phyloP scores from a whole-genome alignment of 345 rosid genomes.

The Hibiscus tridactylites region DNA sequence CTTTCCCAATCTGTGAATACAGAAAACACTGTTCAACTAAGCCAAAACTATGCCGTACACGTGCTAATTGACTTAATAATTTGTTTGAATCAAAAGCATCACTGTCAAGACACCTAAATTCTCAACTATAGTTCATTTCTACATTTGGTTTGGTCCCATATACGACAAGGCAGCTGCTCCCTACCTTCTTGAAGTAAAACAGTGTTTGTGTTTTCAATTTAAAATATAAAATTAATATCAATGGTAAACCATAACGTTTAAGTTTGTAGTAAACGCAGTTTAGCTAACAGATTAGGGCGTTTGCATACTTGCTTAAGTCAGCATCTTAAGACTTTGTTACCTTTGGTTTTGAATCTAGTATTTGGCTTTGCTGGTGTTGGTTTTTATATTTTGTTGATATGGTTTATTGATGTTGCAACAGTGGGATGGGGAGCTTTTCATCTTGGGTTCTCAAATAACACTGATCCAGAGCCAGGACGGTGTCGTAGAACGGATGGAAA shows the following conservation, averaged over 20 bases:
- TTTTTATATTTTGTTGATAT: not conserved
- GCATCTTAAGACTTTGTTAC: not conserved
- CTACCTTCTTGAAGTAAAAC: not conserved
- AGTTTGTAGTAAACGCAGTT: not conserved
- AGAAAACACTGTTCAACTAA: no score
- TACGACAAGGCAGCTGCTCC: not conserved
- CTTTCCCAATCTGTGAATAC: no score
- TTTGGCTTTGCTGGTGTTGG: not conserved
- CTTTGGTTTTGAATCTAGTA: not conserved
- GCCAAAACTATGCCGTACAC: no score
- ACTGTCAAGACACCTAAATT: not conserved
- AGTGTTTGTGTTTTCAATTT: not conserved
- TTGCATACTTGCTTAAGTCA: not conserved
- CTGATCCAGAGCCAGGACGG: constrained; percentile 93
- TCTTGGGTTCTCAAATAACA: constrained; percentile 69
- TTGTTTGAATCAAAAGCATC: not conserved
- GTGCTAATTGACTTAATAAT: not conserved
- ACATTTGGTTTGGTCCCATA: constrained; percentile 11
- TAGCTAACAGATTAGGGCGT: not conserved
- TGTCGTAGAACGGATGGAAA: constrained; percentile 98
- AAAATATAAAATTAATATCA: not conserved
- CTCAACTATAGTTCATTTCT: not conserved
- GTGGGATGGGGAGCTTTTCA: constrained; percentile 81
- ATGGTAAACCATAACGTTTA: not conserved
- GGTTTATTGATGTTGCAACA: constrained; percentile 7